Evolutionary conservation across 371 early-diverging fungal species (phyloP).

Genomic region (Syncephalastrum contaminatum): DNA sequence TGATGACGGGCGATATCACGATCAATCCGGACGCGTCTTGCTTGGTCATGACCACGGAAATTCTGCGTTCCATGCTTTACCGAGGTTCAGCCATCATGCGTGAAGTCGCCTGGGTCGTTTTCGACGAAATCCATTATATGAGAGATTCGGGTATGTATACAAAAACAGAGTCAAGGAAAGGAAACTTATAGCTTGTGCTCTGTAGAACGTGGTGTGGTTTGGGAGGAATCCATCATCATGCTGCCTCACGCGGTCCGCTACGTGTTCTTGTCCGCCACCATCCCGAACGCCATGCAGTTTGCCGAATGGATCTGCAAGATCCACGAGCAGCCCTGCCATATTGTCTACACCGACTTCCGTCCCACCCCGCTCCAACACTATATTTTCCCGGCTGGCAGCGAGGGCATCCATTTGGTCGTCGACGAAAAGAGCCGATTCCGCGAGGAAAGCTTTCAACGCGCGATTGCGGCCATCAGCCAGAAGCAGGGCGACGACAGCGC

Average conservation of each 20-base stretch:
- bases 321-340: slow-evolving; percentile 97
- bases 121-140: slow-evolving; percentile 99
- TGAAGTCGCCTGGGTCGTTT: slow-evolving; percentile 99
- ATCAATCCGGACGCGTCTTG: slow-evolving; percentile 97
- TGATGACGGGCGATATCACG: slow-evolving; percentile 99
- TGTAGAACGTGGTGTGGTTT: slow-evolving; percentile 97
- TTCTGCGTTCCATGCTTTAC: slow-evolving; percentile 99
- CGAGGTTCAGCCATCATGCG: slow-evolving; percentile 98
- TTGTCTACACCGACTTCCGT: slow-evolving; percentile 99
- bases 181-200: not conserved
- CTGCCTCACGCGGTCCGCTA: slow-evolving; percentile 92
- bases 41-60: slow-evolving; percentile 99
- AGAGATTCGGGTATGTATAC: slow-evolving; percentile 65
- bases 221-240: slow-evolving; percentile 99
- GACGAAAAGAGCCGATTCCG: slow-evolving; percentile 96
- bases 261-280: slow-evolving; percentile 99
- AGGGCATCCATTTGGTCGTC: slow-evolving; percentile 94
- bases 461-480: slow-evolving; percentile 73
- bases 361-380: slow-evolving; percentile 99
- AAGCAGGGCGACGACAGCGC: slow-evolving; percentile 58
- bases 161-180: not conserved
- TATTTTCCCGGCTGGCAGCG: slow-evolving; percentile 90
- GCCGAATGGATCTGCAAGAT: slow-evolving; percentile 99
- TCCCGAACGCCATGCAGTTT: slow-evolving; percentile 99
- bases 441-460: slow-evolving; percentile 93